Percentiles rank a stretch among this genome's conserved stretches.
Evolutionary conservation across 2,329 filamentous ascomycete genomes (phyloP).

Genomic region (Amauroascus niger): DNA sequence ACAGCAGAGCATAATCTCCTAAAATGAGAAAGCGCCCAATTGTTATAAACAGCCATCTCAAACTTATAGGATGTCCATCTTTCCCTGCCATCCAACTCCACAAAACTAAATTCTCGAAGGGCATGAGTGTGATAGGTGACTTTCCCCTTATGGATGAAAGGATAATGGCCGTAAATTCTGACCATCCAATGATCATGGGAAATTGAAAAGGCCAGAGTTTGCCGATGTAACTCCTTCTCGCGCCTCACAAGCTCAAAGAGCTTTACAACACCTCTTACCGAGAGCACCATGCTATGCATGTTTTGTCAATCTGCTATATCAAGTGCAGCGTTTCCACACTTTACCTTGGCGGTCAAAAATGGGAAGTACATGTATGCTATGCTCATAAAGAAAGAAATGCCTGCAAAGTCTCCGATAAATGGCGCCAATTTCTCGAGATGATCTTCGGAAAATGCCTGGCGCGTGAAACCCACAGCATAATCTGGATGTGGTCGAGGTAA

Average conservation of each 20-base stretch:
- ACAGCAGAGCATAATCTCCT: constrained; percentile 13
- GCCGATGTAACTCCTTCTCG: constrained; percentile 29
- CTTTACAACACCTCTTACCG: constrained; percentile 28
- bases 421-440: constrained; percentile 37
- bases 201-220: too few species aligned
- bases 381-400: constrained; percentile 37
- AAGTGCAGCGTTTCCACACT: constrained; percentile 31
- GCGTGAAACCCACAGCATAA: constrained; percentile 37
- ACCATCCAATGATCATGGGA: constrained; percentile 30
- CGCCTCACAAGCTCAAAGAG: constrained; percentile 31
- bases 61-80: constrained; percentile 35
- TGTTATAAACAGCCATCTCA: constrained; percentile 31
- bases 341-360: constrained; percentile 43
- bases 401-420: constrained; percentile 24
- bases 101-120: constrained; percentile 30
- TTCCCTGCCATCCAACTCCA: constrained; percentile 26
- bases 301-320: constrained; percentile 27
- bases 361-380: constrained; percentile 41
- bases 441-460: constrained; percentile 35
- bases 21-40: constrained; percentile 25
- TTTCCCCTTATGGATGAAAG: constrained; percentile 27
- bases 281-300: constrained; percentile 25
- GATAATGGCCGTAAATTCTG: constrained; percentile 37
- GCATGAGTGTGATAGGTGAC: constrained; percentile 34
- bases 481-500: constrained; percentile 36